These are phyloP conservation scores for Coemansia sp. DNA, from an alignment of 192 early-diverging fungal species.

Conservation along the genomic window DNA sequence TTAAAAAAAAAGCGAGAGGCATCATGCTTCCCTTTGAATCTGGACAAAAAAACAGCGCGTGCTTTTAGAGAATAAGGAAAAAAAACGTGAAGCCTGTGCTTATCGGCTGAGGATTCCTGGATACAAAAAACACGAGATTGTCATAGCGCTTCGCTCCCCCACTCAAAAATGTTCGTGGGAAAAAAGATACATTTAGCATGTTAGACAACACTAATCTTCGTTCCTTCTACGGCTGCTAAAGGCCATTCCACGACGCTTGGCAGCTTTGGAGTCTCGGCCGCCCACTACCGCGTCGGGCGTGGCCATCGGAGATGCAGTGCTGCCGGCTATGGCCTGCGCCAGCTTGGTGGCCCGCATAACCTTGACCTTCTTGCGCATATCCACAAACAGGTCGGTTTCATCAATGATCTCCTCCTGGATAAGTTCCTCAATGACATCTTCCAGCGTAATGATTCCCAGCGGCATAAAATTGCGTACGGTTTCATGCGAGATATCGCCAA, in stretches of 20 bases:
- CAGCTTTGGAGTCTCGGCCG: background rate
- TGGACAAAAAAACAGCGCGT: no score
- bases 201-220: slow-evolving; percentile 7
- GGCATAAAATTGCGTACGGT: slow-evolving; percentile 46
- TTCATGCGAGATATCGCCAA: slow-evolving; percentile 36
- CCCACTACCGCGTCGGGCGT: background rate
- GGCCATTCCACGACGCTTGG: slow-evolving; percentile 18
- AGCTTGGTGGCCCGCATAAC: slow-evolving; percentile 47
- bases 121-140: no score
- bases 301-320: background rate
- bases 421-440: slow-evolving; percentile 79
- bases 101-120: no score
- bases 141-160: no score
- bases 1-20: no score
- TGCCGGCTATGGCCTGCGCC: slow-evolving; percentile 14
- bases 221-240: slow-evolving; percentile 24
- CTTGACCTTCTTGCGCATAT: slow-evolving; percentile 42
- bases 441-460: slow-evolving; percentile 70
- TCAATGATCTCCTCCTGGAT: slow-evolving; percentile 79
- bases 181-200: no score
- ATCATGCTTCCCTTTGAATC: no score
- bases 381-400: slow-evolving; percentile 67
- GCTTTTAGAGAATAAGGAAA: no score
- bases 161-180: no score
- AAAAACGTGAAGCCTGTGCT: no score